phyloP scores from a whole-genome alignment of 2,329 filamentous ascomycete species.

The Talaromyces albobiverticillius region DNA sequence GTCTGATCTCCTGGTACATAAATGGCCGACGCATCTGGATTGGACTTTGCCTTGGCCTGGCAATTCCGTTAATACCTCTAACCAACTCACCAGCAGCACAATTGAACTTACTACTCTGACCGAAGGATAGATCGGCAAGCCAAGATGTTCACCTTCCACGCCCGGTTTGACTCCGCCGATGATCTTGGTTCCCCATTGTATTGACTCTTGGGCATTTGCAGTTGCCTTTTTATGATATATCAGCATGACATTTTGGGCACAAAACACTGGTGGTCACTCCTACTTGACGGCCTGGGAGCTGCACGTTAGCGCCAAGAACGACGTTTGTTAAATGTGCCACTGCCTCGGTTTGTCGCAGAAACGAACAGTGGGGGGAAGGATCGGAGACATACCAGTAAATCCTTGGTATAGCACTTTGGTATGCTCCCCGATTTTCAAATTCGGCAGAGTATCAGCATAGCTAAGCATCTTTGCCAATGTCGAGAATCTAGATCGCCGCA shows the following conservation, averaged over 20 bases:
- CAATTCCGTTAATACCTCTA: neutral
- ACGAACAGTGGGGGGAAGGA: neutral
- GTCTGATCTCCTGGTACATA: slow-evolving; percentile 77
- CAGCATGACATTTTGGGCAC: neutral
- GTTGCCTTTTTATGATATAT: slow-evolving; percentile 56
- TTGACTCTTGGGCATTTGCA: slow-evolving; percentile 70
- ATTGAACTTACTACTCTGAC: slow-evolving; percentile 53
- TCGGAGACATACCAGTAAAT: slow-evolving; percentile 55
- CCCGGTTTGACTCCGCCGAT: slow-evolving; percentile 75
- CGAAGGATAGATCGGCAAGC: slow-evolving; percentile 67
- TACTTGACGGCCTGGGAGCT: slow-evolving; percentile 35
- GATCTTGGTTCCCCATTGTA: slow-evolving; percentile 76
- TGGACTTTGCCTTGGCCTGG: slow-evolving; percentile 67
- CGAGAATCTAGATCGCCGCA: slow-evolving; percentile 25
- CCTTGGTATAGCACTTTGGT: slow-evolving; percentile 69
- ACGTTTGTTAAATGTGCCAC: too few relatives aligned
- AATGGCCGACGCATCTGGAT: slow-evolving; percentile 74
- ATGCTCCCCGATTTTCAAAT: slow-evolving; percentile 64
- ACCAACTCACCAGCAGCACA: too few relatives aligned
- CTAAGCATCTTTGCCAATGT: slow-evolving; percentile 25
- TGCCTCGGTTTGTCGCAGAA: too few relatives aligned
- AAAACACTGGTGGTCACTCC: too few relatives aligned
- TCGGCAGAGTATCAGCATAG: slow-evolving; percentile 62
- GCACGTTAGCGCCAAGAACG: slow-evolving; percentile 2
- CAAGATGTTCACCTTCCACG: slow-evolving; percentile 67